Percentiles rank a stretch among this genome's conserved stretches.
phyloP scores from a whole-genome alignment of 2,329 filamentous ascomycete species.

The Cryphonectria naterciae region DNA sequence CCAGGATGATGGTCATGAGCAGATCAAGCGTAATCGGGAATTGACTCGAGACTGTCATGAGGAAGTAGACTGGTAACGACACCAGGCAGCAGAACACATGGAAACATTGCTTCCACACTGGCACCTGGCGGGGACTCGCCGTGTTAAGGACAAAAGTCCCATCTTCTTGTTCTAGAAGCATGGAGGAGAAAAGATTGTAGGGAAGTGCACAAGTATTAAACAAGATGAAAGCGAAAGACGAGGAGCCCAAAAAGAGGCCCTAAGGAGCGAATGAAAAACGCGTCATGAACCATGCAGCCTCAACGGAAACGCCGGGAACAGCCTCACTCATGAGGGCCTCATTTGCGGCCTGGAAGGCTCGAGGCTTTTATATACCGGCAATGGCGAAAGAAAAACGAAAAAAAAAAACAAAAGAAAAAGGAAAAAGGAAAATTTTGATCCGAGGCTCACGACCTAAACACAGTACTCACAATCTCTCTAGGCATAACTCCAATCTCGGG shows the following conservation, averaged over 20 bases:
- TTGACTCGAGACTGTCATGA: conserved; percentile 33
- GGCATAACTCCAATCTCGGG: background rate
- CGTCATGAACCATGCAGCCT: background rate
- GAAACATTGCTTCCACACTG: conserved; percentile 33
- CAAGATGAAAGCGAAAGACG: background rate
- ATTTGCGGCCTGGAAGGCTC: background rate
- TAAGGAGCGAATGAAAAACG: background rate
- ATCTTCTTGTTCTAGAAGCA: conserved; percentile 3
- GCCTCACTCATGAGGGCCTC: conserved; percentile 2
- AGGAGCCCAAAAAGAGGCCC: background rate
- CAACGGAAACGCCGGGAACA: background rate
- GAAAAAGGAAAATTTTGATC: background rate
- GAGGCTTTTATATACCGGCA: background rate
- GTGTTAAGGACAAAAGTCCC: conserved; percentile 9
- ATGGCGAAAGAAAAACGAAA: background rate
- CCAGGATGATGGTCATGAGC: conserved; percentile 35
- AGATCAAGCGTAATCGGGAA: conserved; percentile 36
- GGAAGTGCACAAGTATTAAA: background rate
- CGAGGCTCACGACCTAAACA: background rate
- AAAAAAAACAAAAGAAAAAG: background rate
- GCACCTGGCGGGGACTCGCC: conserved; percentile 31
- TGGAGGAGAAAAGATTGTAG: background rate
- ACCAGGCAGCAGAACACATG: conserved; percentile 37
- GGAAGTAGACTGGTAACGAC: conserved; percentile 33
- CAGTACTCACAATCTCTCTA: background rate